Evolutionary conservation across 805 yeast genomes (phyloP).

Genomic region (Candida broadrunensis): DNA sequence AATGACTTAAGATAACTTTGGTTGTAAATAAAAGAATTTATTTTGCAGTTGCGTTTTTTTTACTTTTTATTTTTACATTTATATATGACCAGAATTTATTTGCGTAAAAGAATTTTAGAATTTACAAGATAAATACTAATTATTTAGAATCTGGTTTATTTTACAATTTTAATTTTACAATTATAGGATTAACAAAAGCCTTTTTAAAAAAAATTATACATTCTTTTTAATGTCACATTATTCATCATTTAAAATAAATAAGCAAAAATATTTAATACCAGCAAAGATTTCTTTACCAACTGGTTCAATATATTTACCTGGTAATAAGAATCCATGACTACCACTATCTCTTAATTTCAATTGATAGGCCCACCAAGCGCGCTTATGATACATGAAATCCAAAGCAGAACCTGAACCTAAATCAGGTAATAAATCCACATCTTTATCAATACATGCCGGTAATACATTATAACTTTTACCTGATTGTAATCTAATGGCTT

Average conservation of each 20-base stretch:
- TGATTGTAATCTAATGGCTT: constrained; percentile 60
- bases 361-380: constrained; percentile 83
- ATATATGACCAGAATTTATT: too few species aligned
- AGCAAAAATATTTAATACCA: constrained; percentile 61
- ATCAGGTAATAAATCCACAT: constrained; percentile 68
- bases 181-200: too few species aligned
- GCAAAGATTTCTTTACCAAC: constrained; percentile 75
- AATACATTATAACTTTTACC: constrained; percentile 68
- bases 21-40: too few species aligned
- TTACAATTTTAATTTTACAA: too few species aligned
- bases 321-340: constrained; percentile 76
- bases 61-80: too few species aligned
- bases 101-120: too few species aligned
- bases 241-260: constrained; percentile 32
- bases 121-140: too few species aligned
- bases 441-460: constrained; percentile 78
- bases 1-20: too few species aligned
- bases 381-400: constrained; percentile 80
- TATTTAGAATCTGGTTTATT: too few species aligned
- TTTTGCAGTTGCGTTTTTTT: too few species aligned
- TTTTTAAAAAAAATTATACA: too few species aligned
- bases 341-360: constrained; percentile 81
- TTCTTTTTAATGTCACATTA: too few species aligned
- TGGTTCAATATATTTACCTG: constrained; percentile 64
- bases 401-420: constrained; percentile 77